Base-by-base conservation (phyloP, 1,139 yeast species). In the Diutina catenulata region DNA sequence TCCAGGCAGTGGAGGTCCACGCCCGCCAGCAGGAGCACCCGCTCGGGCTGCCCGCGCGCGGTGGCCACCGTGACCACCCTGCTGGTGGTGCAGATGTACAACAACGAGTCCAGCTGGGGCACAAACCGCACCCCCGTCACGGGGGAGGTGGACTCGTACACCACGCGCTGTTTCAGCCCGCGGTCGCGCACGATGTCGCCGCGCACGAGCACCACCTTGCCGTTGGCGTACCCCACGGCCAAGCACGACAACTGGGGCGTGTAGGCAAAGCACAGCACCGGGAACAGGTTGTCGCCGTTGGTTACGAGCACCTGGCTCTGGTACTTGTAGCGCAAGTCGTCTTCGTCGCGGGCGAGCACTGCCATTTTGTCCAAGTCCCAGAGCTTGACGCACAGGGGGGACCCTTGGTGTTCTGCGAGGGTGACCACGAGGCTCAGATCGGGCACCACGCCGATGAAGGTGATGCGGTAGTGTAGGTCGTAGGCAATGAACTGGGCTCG, bases 131-230 rank as follows among this genome's bases (percentile, higher is more conserved):
- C 58, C 0, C 87, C 83, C 0, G 98, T 88, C 20, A 93, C 70
- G 0, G 97, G 95, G 39, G 84, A 93, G 13, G 54, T 51, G 14
- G 77, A 70, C 45, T 80, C 83, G 50, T 76, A 84, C 1, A 88
- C 76, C 0, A 80, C 56, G 26, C 97, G 62, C 51, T 88, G 97
- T 45, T 91, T 74, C 4, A 95, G 76, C 0, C 98, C 98, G 42
- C 95, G 60, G 51, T 93, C 99, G 47, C 91, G 74, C 2, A 83
- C 50, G 35, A 93, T 59, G 54, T 91, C 98, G 5, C 98, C 99
- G 43, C 97, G 60, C 0, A 88, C 74, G 3, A 88, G 60, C 5
- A 88, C 63, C 2, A 88, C 91, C 21, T 77, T 70, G 6, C 99
- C 99, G 54, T 87, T 83, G 16, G 94, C 80, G 52, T 78, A 87